Conservation (phyloP, 2,329 filamentous ascomycete genomes). For the Lachnellula cervina region DNA sequence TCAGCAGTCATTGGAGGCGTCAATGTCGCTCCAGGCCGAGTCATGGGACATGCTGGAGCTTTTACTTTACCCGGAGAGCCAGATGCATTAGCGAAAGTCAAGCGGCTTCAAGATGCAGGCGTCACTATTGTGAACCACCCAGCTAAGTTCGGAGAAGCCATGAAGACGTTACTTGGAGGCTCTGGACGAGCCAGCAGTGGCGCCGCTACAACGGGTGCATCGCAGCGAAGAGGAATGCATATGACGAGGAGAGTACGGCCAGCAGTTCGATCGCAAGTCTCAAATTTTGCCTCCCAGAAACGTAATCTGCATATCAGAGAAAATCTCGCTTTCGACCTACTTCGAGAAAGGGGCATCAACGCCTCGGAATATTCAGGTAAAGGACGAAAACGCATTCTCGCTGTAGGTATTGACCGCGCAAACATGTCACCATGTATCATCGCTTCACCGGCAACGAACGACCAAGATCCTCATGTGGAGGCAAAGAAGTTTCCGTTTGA, state of each 20-base stretch:
- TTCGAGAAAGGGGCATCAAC: slow-evolving; percentile 46
- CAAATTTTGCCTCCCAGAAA: slow-evolving; percentile 32
- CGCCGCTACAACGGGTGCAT: slow-evolving; percentile 29
- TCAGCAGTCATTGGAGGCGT: slow-evolving; percentile 66
- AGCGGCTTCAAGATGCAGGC: slow-evolving; percentile 59
- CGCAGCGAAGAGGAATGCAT: slow-evolving; percentile 50
- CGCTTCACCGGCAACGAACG: slow-evolving; percentile 43
- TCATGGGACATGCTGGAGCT: slow-evolving; percentile 79
- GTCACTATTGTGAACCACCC: slow-evolving; percentile 71
- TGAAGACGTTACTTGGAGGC: slow-evolving; percentile 54
- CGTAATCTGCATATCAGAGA: slow-evolving; percentile 52
- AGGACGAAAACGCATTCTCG: slow-evolving; percentile 47
- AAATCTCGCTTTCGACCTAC: slow-evolving; percentile 49
- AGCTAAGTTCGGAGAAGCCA: slow-evolving; percentile 64
- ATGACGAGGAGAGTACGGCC: slow-evolving; percentile 35
- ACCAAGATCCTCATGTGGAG: slow-evolving; percentile 38
- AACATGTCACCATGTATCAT: slow-evolving; percentile 59
- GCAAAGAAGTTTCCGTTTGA: slow-evolving; percentile 57
- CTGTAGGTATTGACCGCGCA: slow-evolving; percentile 61
- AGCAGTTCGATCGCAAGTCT: neutral
- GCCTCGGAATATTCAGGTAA: slow-evolving; percentile 35
- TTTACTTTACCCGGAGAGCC: slow-evolving; percentile 64
- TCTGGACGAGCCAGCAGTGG: slow-evolving; percentile 36
- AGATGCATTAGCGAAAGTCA: slow-evolving; percentile 59
- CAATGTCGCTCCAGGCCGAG: slow-evolving; percentile 54